Conservation (phyloP, 306 rosid genomes). For the Crotalaria pallida region DNA sequence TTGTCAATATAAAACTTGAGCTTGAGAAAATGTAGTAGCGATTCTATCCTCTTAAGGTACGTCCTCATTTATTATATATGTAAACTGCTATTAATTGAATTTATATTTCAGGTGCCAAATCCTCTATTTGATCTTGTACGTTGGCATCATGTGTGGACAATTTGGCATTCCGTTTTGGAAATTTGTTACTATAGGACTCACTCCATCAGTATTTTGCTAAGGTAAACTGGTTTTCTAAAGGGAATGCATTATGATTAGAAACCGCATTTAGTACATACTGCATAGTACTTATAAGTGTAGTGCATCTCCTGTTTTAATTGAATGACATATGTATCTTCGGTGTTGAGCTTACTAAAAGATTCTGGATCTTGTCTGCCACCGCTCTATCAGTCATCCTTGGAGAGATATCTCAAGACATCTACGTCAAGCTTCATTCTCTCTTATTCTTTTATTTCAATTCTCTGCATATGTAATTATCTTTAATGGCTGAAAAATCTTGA, state of each 20-base stretch:
- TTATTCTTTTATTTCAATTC: too few relatives aligned
- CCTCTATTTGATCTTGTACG: slow-evolving; percentile 98
- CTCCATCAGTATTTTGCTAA: slow-evolving; percentile 5
- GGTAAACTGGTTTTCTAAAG: slow-evolving; percentile 20
- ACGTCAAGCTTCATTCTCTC: too few relatives aligned
- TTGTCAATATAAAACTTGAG: not conserved
- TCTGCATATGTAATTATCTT: too few relatives aligned
- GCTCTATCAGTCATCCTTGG: too few relatives aligned
- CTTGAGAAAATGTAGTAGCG: not conserved
- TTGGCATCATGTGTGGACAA: slow-evolving; percentile 99
- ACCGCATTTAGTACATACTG: too few relatives aligned
- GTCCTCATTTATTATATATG: not conserved
- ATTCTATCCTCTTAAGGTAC: not conserved
- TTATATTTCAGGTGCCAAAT: slow-evolving; percentile 79
- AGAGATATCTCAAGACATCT: too few relatives aligned
- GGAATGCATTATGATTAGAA: not conserved
- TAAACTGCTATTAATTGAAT: slow-evolving; percentile 10
- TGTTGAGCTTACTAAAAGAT: too few relatives aligned
- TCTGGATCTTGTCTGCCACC: too few relatives aligned
- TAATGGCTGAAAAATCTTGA: too few relatives aligned
- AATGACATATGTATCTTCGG: too few relatives aligned
- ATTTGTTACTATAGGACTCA: slow-evolving; percentile 25
- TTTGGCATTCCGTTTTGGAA: slow-evolving; percentile 88
- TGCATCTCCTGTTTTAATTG: too few relatives aligned
- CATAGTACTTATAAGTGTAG: too few relatives aligned